These are phyloP conservation scores for Pelargonium fulgidum DNA, from an alignment of 441 rosid species.

Conservation along the genomic window DNA sequence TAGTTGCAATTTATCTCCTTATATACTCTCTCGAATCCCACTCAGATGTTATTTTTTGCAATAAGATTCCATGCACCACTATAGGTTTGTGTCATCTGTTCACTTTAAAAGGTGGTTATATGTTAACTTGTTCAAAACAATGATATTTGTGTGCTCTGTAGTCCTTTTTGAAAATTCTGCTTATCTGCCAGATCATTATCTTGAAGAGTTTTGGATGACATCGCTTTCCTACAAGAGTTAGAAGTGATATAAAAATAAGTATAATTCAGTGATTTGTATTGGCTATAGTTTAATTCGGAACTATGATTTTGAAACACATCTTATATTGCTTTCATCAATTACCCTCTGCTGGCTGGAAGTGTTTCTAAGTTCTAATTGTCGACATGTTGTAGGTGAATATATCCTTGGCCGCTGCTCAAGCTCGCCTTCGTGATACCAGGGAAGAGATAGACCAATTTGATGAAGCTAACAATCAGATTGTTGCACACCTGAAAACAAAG, in stretches of 20 bases:
- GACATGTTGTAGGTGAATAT: conserved; percentile 57
- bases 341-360: conserved; percentile 17
- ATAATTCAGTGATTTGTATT: background rate
- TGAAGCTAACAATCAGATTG: conserved; percentile 87
- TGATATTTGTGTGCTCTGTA: background rate
- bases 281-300: background rate
- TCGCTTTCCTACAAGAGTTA: background rate
- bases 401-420: conserved; percentile 87
- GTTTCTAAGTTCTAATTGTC: too few species aligned
- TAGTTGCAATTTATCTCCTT: conserved; percentile 12
- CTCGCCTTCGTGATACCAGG: conserved; percentile 62
- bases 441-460: conserved; percentile 97
- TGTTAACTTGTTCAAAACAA: background rate
- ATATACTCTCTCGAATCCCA: background rate
- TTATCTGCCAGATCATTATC: background rate
- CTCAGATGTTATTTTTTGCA: conserved; percentile 6
- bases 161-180: background rate
- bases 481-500: conserved; percentile 79
- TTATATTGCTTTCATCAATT: background rate
- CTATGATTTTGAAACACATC: conserved; percentile 8
- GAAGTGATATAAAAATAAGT: background rate
- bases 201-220: background rate
- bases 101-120: background rate
- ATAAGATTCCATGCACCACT: background rate
- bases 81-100: background rate